Conservation (phyloP, 108 stramenopile genomes). For the Stephanodiscus triporus region DNA sequence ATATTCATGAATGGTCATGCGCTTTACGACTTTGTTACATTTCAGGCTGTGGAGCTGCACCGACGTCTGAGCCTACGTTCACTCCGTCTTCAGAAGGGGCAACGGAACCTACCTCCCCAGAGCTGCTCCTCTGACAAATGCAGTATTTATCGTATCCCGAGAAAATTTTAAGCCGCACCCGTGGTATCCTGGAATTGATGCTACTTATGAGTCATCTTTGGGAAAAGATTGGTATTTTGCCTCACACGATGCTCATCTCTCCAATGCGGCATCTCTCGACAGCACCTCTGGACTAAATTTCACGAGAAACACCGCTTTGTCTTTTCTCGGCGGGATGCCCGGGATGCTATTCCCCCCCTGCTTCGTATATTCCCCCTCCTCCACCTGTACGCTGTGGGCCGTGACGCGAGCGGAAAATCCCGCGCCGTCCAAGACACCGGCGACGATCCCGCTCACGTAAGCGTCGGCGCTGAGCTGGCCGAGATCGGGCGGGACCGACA, state of each 20-base stretch:
- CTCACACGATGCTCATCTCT: constrained; percentile 36
- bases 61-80: too few species aligned
- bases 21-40: too few species aligned
- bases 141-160: too few species aligned
- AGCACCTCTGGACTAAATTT: constrained; percentile 89
- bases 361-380: constrained; percentile 61
- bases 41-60: too few species aligned
- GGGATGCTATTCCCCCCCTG: constrained; percentile 22
- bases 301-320: constrained; percentile 92
- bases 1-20: too few species aligned
- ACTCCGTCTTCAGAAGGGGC: too few species aligned
- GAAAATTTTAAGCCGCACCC: too few species aligned
- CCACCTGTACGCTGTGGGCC: constrained; percentile 78
- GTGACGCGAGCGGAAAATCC: constrained; percentile 87
- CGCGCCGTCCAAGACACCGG: constrained; percentile 83
- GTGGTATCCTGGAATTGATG: neutral
- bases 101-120: too few species aligned
- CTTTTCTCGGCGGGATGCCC: constrained; percentile 69
- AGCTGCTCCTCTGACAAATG: too few species aligned
- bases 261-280: constrained; percentile 78
- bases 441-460: constrained; percentile 91
- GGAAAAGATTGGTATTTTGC: neutral
- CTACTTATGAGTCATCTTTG: neutral
- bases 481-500: constrained; percentile 83
- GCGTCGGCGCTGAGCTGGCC: constrained; percentile 92